Conservation (phyloP, 2,329 filamentous ascomycete genomes). For the Beauveria brongniartii region DNA sequence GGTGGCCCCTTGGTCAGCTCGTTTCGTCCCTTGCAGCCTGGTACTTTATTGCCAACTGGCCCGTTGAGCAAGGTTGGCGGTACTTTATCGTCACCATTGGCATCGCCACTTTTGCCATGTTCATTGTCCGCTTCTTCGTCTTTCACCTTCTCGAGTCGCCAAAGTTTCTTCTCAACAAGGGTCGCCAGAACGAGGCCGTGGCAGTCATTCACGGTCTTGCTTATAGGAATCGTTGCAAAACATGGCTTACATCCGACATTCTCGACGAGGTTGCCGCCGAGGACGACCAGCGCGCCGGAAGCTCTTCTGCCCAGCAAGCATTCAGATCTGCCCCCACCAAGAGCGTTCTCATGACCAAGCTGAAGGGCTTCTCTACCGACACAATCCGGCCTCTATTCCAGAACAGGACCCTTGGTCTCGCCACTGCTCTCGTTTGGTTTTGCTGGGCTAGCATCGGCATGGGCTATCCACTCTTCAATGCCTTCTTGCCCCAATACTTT, state of each 20-base stretch:
- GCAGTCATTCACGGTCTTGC: conserved; percentile 74
- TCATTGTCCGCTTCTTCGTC: conserved; percentile 66
- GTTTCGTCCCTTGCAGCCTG: conserved; percentile 64
- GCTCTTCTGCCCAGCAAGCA: conserved; percentile 11
- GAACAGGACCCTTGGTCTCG: conserved; percentile 40
- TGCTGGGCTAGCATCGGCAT: conserved; percentile 78
- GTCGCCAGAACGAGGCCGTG: conserved; percentile 70
- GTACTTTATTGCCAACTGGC: conserved; percentile 65
- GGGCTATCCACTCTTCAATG: conserved; percentile 83
- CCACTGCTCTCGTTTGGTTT: conserved; percentile 60
- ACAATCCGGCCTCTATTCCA: conserved; percentile 60
- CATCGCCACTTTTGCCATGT: conserved; percentile 67
- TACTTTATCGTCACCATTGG: conserved; percentile 66
- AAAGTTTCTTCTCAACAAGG: conserved; percentile 71
- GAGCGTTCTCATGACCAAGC: conserved; percentile 45
- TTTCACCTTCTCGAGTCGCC: conserved; percentile 82
- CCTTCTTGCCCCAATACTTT: conserved; percentile 82
- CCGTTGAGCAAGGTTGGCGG: conserved; percentile 66
- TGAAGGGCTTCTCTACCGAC: conserved; percentile 58
- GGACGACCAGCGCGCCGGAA: conserved; percentile 23
- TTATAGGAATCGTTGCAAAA: conserved; percentile 58
- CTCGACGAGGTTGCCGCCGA: conserved; percentile 46
- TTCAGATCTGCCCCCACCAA: conserved; percentile 18
- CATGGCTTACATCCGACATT: conserved; percentile 68
- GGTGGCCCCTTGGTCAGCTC: conserved; percentile 80